Evolutionary conservation across 768 basidiomycete species (phyloP).

Genomic region (Imleria badia): DNA sequence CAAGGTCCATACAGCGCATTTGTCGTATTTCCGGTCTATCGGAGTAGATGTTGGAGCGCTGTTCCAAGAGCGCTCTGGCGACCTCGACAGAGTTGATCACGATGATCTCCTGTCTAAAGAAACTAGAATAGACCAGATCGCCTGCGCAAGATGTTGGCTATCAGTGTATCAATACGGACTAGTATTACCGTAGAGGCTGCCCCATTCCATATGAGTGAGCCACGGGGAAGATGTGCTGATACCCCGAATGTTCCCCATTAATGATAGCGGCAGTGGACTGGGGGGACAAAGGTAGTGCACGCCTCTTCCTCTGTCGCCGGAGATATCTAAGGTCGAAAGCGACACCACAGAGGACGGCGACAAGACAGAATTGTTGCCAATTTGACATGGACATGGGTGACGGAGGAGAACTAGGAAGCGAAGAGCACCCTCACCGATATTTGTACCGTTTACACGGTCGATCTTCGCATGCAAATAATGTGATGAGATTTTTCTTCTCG

Average conservation of each 20-base stretch:
- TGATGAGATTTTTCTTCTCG: neutral
- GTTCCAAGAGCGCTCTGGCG: constrained; percentile 26
- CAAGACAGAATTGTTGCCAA: constrained; percentile 15
- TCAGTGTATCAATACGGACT: neutral
- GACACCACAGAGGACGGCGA: constrained; percentile 9
- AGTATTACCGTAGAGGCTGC: constrained; percentile 13
- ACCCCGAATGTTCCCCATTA: constrained; percentile 21
- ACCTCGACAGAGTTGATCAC: constrained; percentile 29
- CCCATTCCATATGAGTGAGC: constrained; percentile 23
- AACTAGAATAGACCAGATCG: constrained; percentile 24
- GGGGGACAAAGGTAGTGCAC: constrained; percentile 15
- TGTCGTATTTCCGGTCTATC: constrained; percentile 30
- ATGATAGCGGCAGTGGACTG: constrained; percentile 19
- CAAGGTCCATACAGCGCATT: constrained; percentile 13
- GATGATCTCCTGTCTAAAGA: constrained; percentile 25
- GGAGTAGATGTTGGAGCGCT: constrained; percentile 30
- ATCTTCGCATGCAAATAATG: neutral
- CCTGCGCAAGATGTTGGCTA: constrained; percentile 14
- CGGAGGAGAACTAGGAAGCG: neutral
- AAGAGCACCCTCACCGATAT: neutral
- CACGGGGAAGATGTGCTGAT: constrained; percentile 21
- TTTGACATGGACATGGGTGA: neutral
- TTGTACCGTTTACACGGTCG: constrained; percentile 1
- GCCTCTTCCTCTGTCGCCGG: constrained; percentile 3
- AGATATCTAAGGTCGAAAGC: constrained; percentile 1